Conservation (phyloP, 139 green algal genomes). For the Closterium sp. region DNA sequence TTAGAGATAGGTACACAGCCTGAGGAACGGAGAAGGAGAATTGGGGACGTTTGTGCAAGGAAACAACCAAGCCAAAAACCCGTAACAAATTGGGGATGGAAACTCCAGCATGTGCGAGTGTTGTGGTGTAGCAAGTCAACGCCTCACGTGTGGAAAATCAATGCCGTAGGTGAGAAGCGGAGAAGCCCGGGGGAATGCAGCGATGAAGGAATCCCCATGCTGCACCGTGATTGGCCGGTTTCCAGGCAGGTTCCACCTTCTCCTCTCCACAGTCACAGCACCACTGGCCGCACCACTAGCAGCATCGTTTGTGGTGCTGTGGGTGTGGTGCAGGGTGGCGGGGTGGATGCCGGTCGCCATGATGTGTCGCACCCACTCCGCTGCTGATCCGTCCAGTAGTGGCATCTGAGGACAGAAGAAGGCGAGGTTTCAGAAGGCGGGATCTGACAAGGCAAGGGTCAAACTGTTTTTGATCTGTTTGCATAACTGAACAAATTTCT, state of each 20-base stretch:
- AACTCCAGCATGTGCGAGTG: too few species aligned
- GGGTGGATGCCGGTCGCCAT: conserved; percentile 50
- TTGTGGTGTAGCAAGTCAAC: too few species aligned
- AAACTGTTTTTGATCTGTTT: too few species aligned
- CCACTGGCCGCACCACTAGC: background rate
- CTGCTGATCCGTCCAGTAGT: conserved; percentile 78
- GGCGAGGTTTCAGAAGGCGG: too few species aligned
- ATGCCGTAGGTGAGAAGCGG: conserved; percentile 66
- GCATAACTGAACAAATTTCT: too few species aligned
- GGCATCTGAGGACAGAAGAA: conserved; percentile 50
- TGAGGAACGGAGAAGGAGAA: too few species aligned
- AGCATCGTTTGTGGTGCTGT: too few species aligned
- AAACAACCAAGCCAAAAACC: too few species aligned
- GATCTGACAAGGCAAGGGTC: too few species aligned
- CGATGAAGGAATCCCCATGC: conserved; percentile 73
- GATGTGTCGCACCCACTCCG: conserved; percentile 66
- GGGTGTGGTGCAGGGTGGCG: background rate
- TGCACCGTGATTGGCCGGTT: conserved; percentile 61
- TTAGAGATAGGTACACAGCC: too few species aligned
- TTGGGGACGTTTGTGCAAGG: too few species aligned
- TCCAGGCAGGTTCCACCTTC: background rate
- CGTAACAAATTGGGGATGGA: too few species aligned
- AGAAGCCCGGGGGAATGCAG: conserved; percentile 62
- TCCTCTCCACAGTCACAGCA: background rate
- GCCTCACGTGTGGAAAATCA: conserved; percentile 56